phyloP scores from a whole-genome alignment of 352 stramenopile genomes.

The Pythium rhizo-oryzae region DNA sequence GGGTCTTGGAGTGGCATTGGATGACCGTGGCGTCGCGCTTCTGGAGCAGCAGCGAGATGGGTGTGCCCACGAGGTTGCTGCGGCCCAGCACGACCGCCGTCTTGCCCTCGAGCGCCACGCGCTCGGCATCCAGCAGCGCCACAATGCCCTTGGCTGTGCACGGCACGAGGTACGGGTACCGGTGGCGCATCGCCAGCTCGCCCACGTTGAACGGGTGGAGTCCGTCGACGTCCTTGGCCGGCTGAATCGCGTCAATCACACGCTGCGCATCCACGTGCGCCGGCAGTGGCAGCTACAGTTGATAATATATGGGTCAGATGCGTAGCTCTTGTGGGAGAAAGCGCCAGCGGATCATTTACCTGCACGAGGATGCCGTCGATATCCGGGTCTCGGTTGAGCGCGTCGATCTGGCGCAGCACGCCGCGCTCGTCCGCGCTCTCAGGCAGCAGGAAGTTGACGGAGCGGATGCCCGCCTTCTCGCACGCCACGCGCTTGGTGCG shows the following conservation, averaged over 20 bases:
- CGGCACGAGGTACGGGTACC: constrained; percentile 90
- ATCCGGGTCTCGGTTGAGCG: constrained; percentile 70
- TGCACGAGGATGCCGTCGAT: constrained; percentile 89
- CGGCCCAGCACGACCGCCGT: constrained; percentile 97
- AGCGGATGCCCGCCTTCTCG: constrained; percentile 92
- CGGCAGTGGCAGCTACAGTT: constrained; percentile 90
- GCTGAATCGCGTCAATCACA: constrained; percentile 94
- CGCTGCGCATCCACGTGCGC: constrained; percentile 91
- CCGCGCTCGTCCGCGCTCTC: constrained; percentile 54
- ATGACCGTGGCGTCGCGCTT: constrained; percentile 98
- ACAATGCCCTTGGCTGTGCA: constrained; percentile 99
- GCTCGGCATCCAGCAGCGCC: constrained; percentile 91
- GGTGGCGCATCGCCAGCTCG: constrained; percentile 85
- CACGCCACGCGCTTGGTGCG: constrained; percentile 98
- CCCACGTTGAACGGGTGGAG: constrained; percentile 98
- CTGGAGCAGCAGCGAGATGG: constrained; percentile 95
- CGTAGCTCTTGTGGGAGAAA: too few relatives aligned
- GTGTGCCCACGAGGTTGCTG: constrained; percentile 98
- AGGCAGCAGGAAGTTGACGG: constrained; percentile 87
- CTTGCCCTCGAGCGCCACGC: constrained; percentile 92
- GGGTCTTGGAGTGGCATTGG: constrained; percentile 96
- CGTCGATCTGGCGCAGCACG: constrained; percentile 68
- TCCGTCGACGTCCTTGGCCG: constrained; percentile 98
- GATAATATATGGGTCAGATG: too few relatives aligned
- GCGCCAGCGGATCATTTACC: constrained; percentile 38